Percentiles rank a stretch among this genome's conserved stretches.
phyloP scores from a whole-genome alignment of 768 basidiomycete species.

The Austroboletus festivus region DNA sequence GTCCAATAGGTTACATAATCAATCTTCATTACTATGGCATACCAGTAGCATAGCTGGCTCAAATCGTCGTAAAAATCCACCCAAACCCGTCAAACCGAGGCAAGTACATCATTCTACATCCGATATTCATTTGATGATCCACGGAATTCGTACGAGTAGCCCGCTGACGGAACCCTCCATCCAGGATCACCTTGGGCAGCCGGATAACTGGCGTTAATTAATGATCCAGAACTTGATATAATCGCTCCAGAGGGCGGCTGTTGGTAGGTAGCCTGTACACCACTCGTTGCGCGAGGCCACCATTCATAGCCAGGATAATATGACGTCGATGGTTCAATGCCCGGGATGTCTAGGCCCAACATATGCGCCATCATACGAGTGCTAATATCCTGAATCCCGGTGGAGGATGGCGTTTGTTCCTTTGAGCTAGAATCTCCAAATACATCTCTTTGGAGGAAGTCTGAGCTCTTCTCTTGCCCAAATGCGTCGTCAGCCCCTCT shows the following conservation, averaged over 20 bases:
- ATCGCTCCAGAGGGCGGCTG: constrained; percentile 5
- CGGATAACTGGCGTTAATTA: constrained; percentile 18
- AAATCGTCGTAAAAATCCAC: too few relatives aligned
- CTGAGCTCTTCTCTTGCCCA: constrained; percentile 49
- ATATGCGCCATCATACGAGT: constrained; percentile 71
- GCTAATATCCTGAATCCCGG: constrained; percentile 60
- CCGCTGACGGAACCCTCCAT: constrained; percentile 19
- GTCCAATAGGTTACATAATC: constrained; percentile 33
- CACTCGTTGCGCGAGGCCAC: constrained; percentile 49
- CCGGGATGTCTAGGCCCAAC: constrained; percentile 64
- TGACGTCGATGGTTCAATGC: constrained; percentile 53
- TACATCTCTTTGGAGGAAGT: constrained; percentile 42
- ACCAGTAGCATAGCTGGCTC: too few relatives aligned
- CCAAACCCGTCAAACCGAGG: too few relatives aligned
- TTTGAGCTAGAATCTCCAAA: constrained; percentile 30
- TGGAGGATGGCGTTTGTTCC: constrained; percentile 20
- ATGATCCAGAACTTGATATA: constrained; percentile 4
- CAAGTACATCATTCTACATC: constrained; percentile 12
- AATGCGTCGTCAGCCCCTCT: constrained; percentile 62
- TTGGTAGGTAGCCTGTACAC: constrained; percentile 14
- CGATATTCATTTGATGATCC: constrained; percentile 19
- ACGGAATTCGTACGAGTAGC: constrained; percentile 22
- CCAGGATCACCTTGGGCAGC: constrained; percentile 11
- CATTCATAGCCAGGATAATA: constrained; percentile 55
- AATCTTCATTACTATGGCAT: too few relatives aligned